Evolutionary conservation across 805 yeast genomes (phyloP), one percentile per base, ranked within the genome.

Genomic region (Maudiozyma saulgeensis): DNA sequence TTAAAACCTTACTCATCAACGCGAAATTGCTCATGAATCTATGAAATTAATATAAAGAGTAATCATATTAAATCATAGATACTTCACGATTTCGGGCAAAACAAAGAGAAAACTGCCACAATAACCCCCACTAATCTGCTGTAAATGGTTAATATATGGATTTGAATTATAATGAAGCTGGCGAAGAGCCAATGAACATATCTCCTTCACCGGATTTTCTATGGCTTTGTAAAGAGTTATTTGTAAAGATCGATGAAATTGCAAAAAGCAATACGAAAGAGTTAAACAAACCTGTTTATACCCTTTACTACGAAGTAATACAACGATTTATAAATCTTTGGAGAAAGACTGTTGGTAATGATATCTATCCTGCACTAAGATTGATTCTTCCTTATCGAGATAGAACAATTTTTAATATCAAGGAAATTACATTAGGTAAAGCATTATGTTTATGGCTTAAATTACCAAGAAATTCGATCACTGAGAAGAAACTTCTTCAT

Each of bases 351-450:
- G 81, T 82, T 0, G 88, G 88, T 0, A 64, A 72, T 16, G 76
- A 89, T 62, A 73, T 89, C 3, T 81, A 75, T 56, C 90, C 91
- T 0, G 82, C 82, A 1, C 70, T 85, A 15, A 68, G 80, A 32
- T 69, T 89, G 44, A 68, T 76, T 1, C 63, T 84, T 26, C 88
- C 95, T 0, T 75, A 79, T 47, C 71, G 79, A 46, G 95, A 87
- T 55, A 68, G 74, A 25, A 68, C 89, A 41, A 65, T 74, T 41
- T 87, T 81, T 62, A 74, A 78, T 53, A 69, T 87, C 40, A 81
- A 79, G 60, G 96, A 89, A 53, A 68, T 70, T 18, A 73, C 78
- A 0, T 63, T 90, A 34, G 84, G 82, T 0, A 69, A 65, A 47
- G 56, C 76, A 5, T 53, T 83, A 2, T 66, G 76, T 43, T 70